Conservation (phyloP, 441 rosid genomes). For the Aleurites moluccanus region DNA sequence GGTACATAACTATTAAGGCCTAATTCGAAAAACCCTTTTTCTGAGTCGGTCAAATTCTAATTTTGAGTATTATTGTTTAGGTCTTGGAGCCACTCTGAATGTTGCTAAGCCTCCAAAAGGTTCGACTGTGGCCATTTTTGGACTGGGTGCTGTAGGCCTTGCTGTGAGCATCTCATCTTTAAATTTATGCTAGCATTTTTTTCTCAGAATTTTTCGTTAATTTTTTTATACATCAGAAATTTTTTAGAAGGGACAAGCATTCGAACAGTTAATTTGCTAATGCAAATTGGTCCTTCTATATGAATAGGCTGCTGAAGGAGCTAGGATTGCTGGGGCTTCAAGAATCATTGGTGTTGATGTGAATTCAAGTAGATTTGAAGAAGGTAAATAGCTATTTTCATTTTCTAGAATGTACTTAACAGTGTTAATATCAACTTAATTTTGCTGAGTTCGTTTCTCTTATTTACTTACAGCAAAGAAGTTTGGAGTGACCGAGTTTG, state of each 20-base stretch:
- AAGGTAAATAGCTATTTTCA: conserved; percentile 14
- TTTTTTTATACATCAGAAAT: too few species aligned
- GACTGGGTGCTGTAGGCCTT: conserved; percentile 37
- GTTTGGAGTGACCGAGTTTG: conserved; percentile 34
- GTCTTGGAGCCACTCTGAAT: conserved; percentile 34
- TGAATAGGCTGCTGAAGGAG: conserved; percentile 48
- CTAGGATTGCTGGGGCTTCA: conserved; percentile 44
- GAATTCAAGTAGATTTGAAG: conserved; percentile 31
- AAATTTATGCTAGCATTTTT: background rate
- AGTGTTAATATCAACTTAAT: background rate
- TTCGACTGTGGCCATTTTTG: conserved; percentile 31
- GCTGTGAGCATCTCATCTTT: conserved; percentile 25
- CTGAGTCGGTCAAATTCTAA: background rate
- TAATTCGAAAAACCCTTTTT: background rate
- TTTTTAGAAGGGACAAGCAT: too few species aligned
- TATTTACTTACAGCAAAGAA: conserved; percentile 32
- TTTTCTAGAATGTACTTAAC: background rate
- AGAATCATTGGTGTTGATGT: conserved; percentile 45
- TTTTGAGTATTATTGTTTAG: background rate
- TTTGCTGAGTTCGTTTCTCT: background rate
- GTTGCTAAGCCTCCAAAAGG: conserved; percentile 34
- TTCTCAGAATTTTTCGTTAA: background rate
- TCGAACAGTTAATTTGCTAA: background rate
- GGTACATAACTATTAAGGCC: conserved; percentile 26
- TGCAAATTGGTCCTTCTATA: background rate